Conservation (phyloP, 106 monocot genomes). For the Hemerocallis citrina region DNA sequence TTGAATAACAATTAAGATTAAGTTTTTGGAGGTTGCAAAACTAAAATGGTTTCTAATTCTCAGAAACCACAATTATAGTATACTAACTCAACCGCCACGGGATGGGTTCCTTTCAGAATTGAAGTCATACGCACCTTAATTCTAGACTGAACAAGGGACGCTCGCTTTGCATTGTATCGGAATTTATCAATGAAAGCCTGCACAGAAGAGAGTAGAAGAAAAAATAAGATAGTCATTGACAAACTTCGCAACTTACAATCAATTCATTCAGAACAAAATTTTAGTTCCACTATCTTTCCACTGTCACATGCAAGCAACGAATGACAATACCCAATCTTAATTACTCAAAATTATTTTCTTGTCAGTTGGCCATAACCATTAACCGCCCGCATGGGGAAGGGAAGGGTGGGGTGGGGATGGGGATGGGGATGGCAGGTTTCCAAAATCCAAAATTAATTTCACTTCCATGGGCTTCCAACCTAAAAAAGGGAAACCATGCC, state of each 20-base stretch:
- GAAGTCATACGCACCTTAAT: conserved; percentile 62
- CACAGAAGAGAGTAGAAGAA: conserved; percentile 12
- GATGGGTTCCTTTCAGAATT: neutral
- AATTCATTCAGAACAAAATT: too few relatives aligned
- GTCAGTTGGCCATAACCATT: too few relatives aligned
- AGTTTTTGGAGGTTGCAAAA: neutral
- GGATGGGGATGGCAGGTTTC: too few relatives aligned
- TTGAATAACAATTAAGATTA: neutral
- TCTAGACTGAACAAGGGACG: conserved; percentile 99
- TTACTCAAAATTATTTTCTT: too few relatives aligned
- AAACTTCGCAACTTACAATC: neutral
- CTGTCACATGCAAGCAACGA: neutral
- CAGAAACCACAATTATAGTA: neutral
- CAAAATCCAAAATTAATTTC: too few relatives aligned
- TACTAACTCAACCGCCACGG: neutral
- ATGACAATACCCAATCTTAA: too few relatives aligned
- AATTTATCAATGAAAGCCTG: conserved; percentile 98
- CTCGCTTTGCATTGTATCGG: conserved; percentile 94
- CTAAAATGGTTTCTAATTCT: neutral
- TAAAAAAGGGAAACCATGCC: too few relatives aligned
- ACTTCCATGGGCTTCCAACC: too few relatives aligned
- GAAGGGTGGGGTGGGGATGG: too few relatives aligned
- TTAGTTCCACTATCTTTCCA: too few relatives aligned
- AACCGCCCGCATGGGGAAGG: too few relatives aligned
- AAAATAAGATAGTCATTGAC: neutral